These are phyloP conservation scores for Coprinellus micaceus DNA, from an alignment of 768 basidiomycete genomes.

Conservation along the genomic window DNA sequence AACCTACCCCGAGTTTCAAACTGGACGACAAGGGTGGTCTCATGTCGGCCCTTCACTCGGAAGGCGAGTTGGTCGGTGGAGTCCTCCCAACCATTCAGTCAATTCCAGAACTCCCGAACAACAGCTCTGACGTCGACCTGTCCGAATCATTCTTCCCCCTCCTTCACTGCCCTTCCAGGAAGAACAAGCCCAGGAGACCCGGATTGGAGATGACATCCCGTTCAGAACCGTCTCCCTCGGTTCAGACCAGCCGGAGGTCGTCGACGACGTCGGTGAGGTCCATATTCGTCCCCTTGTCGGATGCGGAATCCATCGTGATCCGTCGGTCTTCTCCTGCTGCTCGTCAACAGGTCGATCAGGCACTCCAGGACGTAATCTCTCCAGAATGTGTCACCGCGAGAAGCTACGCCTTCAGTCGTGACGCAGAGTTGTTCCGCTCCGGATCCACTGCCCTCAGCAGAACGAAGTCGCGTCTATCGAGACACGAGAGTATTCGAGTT, in stretches of 20 bases:
- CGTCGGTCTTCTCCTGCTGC: conserved; percentile 63
- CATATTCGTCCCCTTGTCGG: conserved; percentile 53
- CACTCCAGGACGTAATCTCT: conserved; percentile 78
- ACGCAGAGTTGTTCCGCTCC: conserved; percentile 62
- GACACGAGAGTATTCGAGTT: conserved; percentile 69
- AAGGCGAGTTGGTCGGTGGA: conserved; percentile 29
- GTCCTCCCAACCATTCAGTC: conserved; percentile 28
- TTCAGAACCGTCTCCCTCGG: conserved; percentile 19
- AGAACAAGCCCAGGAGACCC: conserved; percentile 22
- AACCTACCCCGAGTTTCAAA: conserved; percentile 62
- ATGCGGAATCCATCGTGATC: conserved; percentile 59
- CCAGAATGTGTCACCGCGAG: conserved; percentile 67
- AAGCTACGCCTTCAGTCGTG: conserved; percentile 56
- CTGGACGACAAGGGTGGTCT: conserved; percentile 37
- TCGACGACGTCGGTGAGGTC: conserved; percentile 62
- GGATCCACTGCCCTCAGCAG: conserved; percentile 54
- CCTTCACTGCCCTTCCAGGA: conserved; percentile 27
- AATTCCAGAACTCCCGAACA: conserved; percentile 37
- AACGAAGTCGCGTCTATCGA: conserved; percentile 58
- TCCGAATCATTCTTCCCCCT: conserved; percentile 35
- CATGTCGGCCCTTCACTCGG: conserved; percentile 26
- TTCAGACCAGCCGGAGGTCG: conserved; percentile 50
- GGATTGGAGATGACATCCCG: conserved; percentile 16
- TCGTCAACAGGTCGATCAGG: conserved; percentile 71
- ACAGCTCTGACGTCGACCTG: conserved; percentile 28